These are phyloP conservation scores for Panaeolus papilionaceus DNA, from an alignment of 768 basidiomycete genomes.

Conservation along the genomic window DNA sequence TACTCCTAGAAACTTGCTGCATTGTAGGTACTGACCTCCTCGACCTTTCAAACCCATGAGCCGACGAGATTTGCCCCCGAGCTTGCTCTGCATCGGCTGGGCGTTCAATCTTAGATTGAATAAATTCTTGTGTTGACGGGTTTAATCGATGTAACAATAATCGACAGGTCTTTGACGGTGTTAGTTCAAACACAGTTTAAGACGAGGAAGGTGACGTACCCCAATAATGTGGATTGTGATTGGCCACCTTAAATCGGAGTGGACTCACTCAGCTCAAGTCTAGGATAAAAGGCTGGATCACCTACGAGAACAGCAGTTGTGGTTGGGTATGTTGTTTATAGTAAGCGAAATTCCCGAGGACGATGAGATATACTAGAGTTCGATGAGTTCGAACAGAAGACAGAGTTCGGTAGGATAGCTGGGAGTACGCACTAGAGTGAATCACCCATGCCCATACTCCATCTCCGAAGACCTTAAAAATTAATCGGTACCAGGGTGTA, in stretches of 20 bases:
- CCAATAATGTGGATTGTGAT: not conserved
- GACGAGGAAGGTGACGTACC: not conserved
- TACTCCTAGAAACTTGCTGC: not conserved
- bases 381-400: constrained; percentile 1
- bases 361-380: constrained; percentile 16
- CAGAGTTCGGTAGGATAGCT: not conserved
- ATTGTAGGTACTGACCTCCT: not conserved
- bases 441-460: constrained; percentile 12
- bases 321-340: not conserved
- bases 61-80: not conserved
- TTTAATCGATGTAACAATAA: not conserved
- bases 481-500: not conserved
- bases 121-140: not conserved
- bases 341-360: not conserved
- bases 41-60: not conserved
- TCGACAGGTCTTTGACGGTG: not conserved
- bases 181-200: not conserved
- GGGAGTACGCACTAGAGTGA: not conserved
- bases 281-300: not conserved
- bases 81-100: not conserved
- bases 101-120: not conserved
- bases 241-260: not conserved
- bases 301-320: not conserved
- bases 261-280: not conserved
- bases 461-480: not conserved